These are phyloP conservation scores for Plasmodium blacklocki DNA, from an alignment of 169 alveolate species.

Conservation along the genomic window DNA sequence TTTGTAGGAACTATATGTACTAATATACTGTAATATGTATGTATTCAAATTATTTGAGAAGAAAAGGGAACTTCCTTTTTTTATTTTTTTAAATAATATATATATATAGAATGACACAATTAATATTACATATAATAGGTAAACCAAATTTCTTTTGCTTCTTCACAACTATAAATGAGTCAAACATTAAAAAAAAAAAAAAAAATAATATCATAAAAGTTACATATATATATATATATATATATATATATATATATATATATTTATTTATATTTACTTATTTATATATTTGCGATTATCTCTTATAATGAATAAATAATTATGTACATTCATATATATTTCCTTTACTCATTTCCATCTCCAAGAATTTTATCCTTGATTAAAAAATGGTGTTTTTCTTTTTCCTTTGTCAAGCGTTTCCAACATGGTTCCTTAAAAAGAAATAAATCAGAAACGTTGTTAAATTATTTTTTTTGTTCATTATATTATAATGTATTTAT, in stretches of 20 bases:
- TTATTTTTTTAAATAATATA: neutral
- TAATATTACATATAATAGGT: slow-evolving; percentile 19
- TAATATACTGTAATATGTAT: too few species aligned
- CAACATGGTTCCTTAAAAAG: slow-evolving; percentile 68
- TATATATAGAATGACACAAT: neutral
- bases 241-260: slow-evolving; percentile 12
- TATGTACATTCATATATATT: too few species aligned
- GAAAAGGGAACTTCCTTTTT: neutral
- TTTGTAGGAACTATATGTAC: too few species aligned
- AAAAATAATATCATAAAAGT: neutral
- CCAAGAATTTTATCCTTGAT: slow-evolving; percentile 52
- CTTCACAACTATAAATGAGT: slow-evolving; percentile 41
- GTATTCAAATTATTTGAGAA: too few species aligned
- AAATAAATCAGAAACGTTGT: neutral
- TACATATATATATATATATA: neutral
- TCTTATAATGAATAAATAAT: too few species aligned
- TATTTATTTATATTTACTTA: too few species aligned
- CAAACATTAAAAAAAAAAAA: neutral
- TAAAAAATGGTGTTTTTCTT: slow-evolving; percentile 26
- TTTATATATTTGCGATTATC: too few species aligned
- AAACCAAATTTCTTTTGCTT: slow-evolving; percentile 67
- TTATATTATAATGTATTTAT: too few species aligned
- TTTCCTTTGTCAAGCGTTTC: slow-evolving; percentile 68
- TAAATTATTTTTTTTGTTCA: too few species aligned
- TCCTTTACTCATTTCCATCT: slow-evolving; percentile 53